phyloP scores from a whole-genome alignment of 2,329 filamentous ascomycete species.

The Fusarium sp. region DNA sequence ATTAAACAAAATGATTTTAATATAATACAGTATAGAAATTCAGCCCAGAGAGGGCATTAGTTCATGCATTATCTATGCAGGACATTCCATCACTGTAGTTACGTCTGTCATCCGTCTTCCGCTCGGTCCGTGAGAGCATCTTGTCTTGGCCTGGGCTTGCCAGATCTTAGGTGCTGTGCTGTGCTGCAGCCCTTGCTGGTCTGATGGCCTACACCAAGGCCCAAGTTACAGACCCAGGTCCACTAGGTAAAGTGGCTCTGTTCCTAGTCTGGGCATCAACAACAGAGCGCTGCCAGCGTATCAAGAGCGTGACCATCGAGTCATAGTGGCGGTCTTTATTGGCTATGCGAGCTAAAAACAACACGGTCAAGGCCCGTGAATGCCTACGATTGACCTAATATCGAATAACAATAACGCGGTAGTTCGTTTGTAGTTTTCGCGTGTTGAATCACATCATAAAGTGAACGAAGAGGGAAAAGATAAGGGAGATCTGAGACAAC shows the following conservation, averaged over 20 bases:
- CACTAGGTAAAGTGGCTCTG: slow-evolving; percentile 18
- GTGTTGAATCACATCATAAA: slow-evolving; percentile 13
- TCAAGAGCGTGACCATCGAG: slow-evolving; percentile 25
- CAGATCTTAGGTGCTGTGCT: neutral
- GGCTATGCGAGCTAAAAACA: slow-evolving; percentile 12
- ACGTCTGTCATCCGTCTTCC: slow-evolving; percentile 3
- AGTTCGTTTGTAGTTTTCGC: slow-evolving; percentile 4
- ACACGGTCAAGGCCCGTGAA: slow-evolving; percentile 4
- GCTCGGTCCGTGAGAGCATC: slow-evolving; percentile 15
- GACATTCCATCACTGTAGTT: slow-evolving; percentile 14
- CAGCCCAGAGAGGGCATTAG: neutral
- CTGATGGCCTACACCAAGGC: neutral
- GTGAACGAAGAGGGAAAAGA: neutral
- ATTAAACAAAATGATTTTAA: neutral
- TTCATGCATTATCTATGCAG: slow-evolving; percentile 1
- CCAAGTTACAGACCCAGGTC: slow-evolving; percentile 6
- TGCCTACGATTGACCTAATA: neutral
- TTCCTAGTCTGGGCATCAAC: slow-evolving; percentile 8
- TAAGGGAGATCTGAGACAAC: slow-evolving; percentile 7
- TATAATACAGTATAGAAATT: neutral
- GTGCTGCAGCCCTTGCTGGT: neutral
- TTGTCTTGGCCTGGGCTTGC: neutral
- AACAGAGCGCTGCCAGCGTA: slow-evolving; percentile 30
- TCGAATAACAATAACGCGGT: slow-evolving; percentile 4
- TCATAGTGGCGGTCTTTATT: slow-evolving; percentile 26